Conservation (phyloP, 2,329 filamentous ascomycete genomes). For the Cordyceps fumosorosea region DNA sequence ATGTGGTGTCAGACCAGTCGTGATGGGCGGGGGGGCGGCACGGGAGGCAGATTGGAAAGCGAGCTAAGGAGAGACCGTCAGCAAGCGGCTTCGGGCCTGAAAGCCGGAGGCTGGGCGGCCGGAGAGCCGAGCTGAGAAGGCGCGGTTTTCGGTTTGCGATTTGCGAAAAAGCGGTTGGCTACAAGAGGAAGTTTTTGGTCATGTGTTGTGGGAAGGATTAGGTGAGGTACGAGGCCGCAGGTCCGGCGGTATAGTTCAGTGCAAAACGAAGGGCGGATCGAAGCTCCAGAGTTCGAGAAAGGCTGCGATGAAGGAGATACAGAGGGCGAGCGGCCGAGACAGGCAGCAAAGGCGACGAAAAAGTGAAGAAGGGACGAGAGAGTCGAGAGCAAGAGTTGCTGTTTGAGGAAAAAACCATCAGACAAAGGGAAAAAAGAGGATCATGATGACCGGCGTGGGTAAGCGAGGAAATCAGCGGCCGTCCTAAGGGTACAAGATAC, state of each 20-base stretch:
- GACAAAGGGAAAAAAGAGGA: background rate
- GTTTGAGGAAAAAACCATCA: background rate
- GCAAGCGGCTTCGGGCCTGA: background rate
- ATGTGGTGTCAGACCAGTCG: conserved; percentile 20
- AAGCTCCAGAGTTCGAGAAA: background rate
- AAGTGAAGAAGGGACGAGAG: background rate
- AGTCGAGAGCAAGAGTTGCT: background rate
- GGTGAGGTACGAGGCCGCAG: conserved; percentile 3
- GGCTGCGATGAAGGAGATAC: background rate
- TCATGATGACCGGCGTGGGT: background rate
- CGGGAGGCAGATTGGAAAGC: background rate
- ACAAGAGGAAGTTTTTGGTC: background rate
- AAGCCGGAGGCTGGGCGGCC: background rate
- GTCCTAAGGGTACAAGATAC: background rate
- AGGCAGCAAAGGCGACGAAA: background rate
- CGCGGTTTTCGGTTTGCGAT: background rate
- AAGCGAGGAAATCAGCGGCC: background rate
- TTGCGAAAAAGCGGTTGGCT: background rate
- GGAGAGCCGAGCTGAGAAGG: background rate
- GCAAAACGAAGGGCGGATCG: background rate
- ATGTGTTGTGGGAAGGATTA: background rate
- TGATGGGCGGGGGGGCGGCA: background rate
- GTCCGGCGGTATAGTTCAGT: background rate
- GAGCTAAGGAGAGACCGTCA: background rate
- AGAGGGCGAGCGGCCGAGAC: background rate